Percentiles rank a stretch among this genome's conserved stretches.
phyloP scores from a whole-genome alignment of 2,329 filamentous ascomycete genomes.

The Fusarium nematophilum region DNA sequence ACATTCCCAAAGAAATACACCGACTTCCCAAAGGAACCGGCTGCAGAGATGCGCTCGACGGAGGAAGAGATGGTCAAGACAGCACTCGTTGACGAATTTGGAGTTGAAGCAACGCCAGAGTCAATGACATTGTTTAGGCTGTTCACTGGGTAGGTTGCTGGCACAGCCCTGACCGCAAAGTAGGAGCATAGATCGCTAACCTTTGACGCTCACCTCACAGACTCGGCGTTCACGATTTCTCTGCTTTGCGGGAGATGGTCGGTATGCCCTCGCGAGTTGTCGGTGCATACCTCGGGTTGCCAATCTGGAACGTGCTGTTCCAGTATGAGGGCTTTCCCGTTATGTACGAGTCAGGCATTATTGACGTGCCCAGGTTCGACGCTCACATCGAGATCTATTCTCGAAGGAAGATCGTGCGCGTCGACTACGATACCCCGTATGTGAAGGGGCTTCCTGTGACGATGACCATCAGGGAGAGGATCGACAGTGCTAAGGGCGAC shows the following conservation, averaged over 20 bases:
- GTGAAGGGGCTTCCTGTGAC: constrained; percentile 65
- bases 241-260: constrained; percentile 29
- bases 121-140: constrained; percentile 17
- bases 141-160: constrained; percentile 15
- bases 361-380: constrained; percentile 64
- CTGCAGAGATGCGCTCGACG: background rate
- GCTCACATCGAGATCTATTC: constrained; percentile 65
- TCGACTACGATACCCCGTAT: constrained; percentile 68
- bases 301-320: constrained; percentile 56
- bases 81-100: constrained; percentile 2
- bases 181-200: constrained; percentile 44
- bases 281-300: background rate
- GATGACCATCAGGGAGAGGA: constrained; percentile 56
- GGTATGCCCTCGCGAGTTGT: background rate
- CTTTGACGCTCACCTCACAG: constrained; percentile 5
- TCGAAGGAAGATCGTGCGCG: constrained; percentile 62
- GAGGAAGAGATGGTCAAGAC: background rate
- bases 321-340: constrained; percentile 61
- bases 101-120: background rate
- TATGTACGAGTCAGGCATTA: constrained; percentile 67
- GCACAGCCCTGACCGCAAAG: constrained; percentile 32
- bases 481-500: constrained; percentile 37
- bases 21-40: constrained; percentile 14
- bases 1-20: constrained; percentile 25
- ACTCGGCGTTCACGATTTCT: constrained; percentile 8